Evolutionary conservation across 768 basidiomycete genomes (phyloP).

Genomic region (Lentinula boryana): DNA sequence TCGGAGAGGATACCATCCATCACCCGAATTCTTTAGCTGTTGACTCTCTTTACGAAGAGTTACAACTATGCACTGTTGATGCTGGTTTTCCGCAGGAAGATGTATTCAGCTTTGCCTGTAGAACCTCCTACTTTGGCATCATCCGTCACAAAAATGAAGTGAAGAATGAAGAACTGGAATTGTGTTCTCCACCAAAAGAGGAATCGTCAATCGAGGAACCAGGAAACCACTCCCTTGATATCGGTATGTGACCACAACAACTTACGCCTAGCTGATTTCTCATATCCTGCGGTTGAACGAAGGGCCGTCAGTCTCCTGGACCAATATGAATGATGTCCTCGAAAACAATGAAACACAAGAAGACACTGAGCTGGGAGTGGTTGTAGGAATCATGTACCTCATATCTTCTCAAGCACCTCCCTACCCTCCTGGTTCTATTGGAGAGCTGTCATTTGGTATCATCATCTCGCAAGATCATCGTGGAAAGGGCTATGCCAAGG

Average conservation of each 20-base stretch:
- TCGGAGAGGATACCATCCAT: neutral
- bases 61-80: constrained; percentile 37
- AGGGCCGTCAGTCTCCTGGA: neutral
- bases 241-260: too few species aligned
- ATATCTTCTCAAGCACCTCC: constrained; percentile 20
- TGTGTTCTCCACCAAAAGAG: neutral
- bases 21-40: neutral
- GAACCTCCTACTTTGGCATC: constrained; percentile 35
- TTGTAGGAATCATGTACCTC: constrained; percentile 37
- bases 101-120: constrained; percentile 33
- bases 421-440: constrained; percentile 15
- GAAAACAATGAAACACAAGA: neutral
- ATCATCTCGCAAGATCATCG: constrained; percentile 32
- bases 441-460: constrained; percentile 56
- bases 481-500: constrained; percentile 36
- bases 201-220: neutral
- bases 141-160: constrained; percentile 16
- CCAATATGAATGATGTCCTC: neutral
- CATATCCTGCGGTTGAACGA: neutral
- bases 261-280: neutral
- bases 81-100: constrained; percentile 27
- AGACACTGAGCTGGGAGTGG: neutral
- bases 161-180: neutral
- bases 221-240: neutral
- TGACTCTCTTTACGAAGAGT: constrained; percentile 19